phyloP scores from a whole-genome alignment of 768 basidiomycete genomes.

The Suillus bovinus region DNA sequence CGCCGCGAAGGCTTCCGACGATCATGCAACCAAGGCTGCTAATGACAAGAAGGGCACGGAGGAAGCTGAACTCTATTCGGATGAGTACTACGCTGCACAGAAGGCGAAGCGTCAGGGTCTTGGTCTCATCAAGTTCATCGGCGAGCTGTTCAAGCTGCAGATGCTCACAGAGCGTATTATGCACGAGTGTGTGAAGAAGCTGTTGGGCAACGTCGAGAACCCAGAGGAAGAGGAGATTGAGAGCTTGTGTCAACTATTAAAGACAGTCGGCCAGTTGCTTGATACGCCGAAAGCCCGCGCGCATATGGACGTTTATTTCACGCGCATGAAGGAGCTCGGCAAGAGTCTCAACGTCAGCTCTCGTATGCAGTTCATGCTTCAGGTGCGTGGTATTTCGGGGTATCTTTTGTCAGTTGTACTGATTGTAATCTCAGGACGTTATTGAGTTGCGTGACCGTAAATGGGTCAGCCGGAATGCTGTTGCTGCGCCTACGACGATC shows the following conservation, averaged over 20 bases:
- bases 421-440: conserved; percentile 65
- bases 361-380: conserved; percentile 94
- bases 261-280: conserved; percentile 84
- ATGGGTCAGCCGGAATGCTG: conserved; percentile 74
- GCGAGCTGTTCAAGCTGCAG: conserved; percentile 96
- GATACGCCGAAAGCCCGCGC: conserved; percentile 81
- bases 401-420: conserved; percentile 6
- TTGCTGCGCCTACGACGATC: conserved; percentile 83
- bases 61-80: conserved; percentile 80
- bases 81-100: conserved; percentile 94
- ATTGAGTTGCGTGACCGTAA: conserved; percentile 83
- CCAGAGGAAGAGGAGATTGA: conserved; percentile 99
- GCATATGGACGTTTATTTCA: conserved; percentile 93
- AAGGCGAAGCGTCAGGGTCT: conserved; percentile 97
- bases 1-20: conserved; percentile 77
- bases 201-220: conserved; percentile 89
- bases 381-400: conserved; percentile 53
- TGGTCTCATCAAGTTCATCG: conserved; percentile 97
- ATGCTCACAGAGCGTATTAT: conserved; percentile 98
- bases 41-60: conserved; percentile 55
- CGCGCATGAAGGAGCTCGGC: conserved; percentile 80
- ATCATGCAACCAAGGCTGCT: conserved; percentile 73
- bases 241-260: conserved; percentile 88
- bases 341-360: conserved; percentile 78
- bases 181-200: conserved; percentile 97